Evolutionary conservation across 768 basidiomycete species (phyloP), one percentile per base, ranked within the genome.

Genomic region (Mycena vitilis): DNA sequence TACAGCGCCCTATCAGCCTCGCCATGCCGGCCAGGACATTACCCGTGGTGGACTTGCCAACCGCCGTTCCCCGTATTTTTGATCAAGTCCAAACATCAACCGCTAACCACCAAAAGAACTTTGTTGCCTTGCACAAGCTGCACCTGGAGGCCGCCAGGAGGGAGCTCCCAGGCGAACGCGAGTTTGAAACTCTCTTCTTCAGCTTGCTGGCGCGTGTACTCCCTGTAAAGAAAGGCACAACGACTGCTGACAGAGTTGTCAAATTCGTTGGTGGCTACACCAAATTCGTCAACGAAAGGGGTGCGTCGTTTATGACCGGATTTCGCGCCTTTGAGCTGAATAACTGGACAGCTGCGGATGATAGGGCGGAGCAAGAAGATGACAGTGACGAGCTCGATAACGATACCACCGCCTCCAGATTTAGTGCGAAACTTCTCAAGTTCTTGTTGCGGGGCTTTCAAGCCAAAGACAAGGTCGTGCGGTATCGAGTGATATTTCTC

Each of bases 31-130:
- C 63, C 63, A 65, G 66, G 55, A 60, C 63, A 15, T 15, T 55
- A 2, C 58, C 66, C n/a, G 30, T 20, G 20, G 52, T 56, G 11
- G 56, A 71, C 25, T 34, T 66, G 23, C 72, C 80, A 47, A 55
- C 76, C 13, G 67, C 76, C 16, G 73, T 93, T 22, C 86, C 88
- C 22, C 88, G 85, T 40, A 93, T 95, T 51, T 94, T 96, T 69
- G 88, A 92, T 36, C 93, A 97, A 79, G 92, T 85, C 0, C 94
- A 96, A 76, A 81, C 76, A 9, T 88, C 91, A 0, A 78, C 84
- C 16, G 89, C 93, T 11, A 95, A 94, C 77, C 96, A 98, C 78
- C 89, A 91, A 69, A 98, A 98, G 84, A 97, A 98, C 79, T 82
- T 91, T 58, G 90, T 95, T 48, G 88, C 89, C 0, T 86, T 98